These are phyloP conservation scores for Ogataea populi-albae DNA, from an alignment of 805 yeast genomes.

Conservation along the genomic window DNA sequence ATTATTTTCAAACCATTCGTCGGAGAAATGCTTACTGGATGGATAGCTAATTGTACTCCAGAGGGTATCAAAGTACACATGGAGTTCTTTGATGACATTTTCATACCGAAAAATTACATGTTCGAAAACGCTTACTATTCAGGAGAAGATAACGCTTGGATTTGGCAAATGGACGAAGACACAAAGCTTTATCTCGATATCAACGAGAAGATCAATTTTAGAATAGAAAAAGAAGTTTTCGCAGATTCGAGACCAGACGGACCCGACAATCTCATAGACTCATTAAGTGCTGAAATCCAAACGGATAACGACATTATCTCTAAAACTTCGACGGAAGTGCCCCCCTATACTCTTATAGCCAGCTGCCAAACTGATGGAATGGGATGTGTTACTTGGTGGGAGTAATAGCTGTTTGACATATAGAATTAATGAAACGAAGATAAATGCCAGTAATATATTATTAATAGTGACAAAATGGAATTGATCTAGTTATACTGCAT, in stretches of 20 bases:
- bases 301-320: slow-evolving; percentile 21
- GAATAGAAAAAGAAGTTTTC: slow-evolving; percentile 87
- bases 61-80: slow-evolving; percentile 84
- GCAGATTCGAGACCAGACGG: slow-evolving; percentile 78
- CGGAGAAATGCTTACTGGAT: slow-evolving; percentile 90
- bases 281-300: slow-evolving; percentile 28
- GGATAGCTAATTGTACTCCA: slow-evolving; percentile 83
- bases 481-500: slow-evolving; percentile 95
- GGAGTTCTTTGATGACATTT: slow-evolving; percentile 90
- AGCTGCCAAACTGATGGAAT: slow-evolving; percentile 95
- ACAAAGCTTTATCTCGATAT: slow-evolving; percentile 80
- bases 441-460: background rate
- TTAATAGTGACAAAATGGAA: too few species aligned
- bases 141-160: slow-evolving; percentile 87
- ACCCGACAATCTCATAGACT: slow-evolving; percentile 47
- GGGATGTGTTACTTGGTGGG: slow-evolving; percentile 99
- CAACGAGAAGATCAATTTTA: slow-evolving; percentile 86
- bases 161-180: slow-evolving; percentile 76
- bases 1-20: slow-evolving; percentile 90
- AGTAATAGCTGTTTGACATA: slow-evolving; percentile 26
- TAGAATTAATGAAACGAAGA: background rate
- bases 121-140: slow-evolving; percentile 53
- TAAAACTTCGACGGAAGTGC: slow-evolving; percentile 40
- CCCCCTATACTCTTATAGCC: slow-evolving; percentile 83
- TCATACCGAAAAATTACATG: slow-evolving; percentile 77